A percentile compares a stretch with the other conserved stretches of the same genome.
These are phyloP conservation scores for Cymbopogon citratus DNA, from an alignment of 176 grass and related monocot species.

Conservation along the genomic window DNA sequence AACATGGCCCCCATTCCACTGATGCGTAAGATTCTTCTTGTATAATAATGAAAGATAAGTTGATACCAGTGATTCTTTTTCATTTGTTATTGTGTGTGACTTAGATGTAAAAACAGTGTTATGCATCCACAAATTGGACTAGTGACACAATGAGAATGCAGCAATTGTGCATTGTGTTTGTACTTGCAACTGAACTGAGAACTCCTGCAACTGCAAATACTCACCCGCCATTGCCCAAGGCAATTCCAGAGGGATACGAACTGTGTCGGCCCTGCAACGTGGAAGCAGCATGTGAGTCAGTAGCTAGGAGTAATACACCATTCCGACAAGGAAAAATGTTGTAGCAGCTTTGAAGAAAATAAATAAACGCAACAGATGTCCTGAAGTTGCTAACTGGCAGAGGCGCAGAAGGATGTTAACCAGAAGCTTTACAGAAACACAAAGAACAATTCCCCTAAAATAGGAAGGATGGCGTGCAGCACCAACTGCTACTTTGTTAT, in stretches of 20 bases:
- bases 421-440: background rate
- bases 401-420: background rate
- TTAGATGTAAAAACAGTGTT: background rate
- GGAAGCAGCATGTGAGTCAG: background rate
- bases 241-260: slow-evolving; percentile 79
- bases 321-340: background rate
- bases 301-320: background rate
- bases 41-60: background rate
- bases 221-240: slow-evolving; percentile 89
- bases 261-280: slow-evolving; percentile 58
- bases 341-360: background rate
- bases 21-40: background rate
- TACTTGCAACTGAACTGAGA: background rate
- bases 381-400: background rate
- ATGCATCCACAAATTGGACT: background rate
- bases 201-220: background rate
- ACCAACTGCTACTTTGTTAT: background rate
- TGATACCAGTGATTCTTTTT: background rate
- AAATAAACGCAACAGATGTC: background rate
- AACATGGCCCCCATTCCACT: background rate
- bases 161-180: background rate
- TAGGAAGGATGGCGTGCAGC: background rate
- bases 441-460: background rate
- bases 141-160: background rate
- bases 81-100: background rate